Evolutionary conservation across 179 eudicot genomes (phyloP), one percentile per base, ranked within the genome.

Genomic region (Patellifolia procumbens): DNA sequence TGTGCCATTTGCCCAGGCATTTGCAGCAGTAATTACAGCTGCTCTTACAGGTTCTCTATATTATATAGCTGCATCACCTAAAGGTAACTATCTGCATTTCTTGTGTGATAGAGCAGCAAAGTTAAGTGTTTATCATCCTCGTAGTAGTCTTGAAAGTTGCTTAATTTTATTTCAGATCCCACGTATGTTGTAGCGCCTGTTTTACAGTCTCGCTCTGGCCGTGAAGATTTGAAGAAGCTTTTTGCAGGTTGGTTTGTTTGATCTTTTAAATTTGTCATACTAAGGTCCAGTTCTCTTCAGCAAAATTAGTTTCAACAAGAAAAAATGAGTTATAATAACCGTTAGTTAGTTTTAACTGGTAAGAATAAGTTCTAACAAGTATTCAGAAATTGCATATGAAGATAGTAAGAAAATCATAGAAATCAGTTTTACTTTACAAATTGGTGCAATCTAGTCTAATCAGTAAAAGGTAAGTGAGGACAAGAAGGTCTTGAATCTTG

Each of bases 1-100:
- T 75, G 99, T 92, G 32, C 99, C 99, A 28, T 94, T 94, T 86
- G 98, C 98, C 70, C 97, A 94, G 74, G 98, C 96, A 63, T 95
- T 95, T 87, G 99, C 99, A 65, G 97, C 99, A 22, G 97, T 90
- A 37, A 87, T 93, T 74, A 95, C 99, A 58, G 99, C 99, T 53
- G 95, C 92, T 48, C 94, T 95, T 74, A 95, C 99, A 0, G 97
- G 97, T 45, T 91, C 99, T 28, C 91, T 95, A 24, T 95, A 95
- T 74, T 95, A 92, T 32, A 81, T 95, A 67, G 97, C 97, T 39
- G 97, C 99, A 35, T 92, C 99, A 56, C 97, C 99, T 0, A 91
- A 95, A 90, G 99, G 99, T 95, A 77, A 34, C 24, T 61, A 56
- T 46, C 66, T 22, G 45, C 19, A 29, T 12, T 68, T 61, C 64